Evolutionary conservation across 495 filamentous ascomycete species (phyloP).

Genomic region (Jackrogersella multiformis): DNA sequence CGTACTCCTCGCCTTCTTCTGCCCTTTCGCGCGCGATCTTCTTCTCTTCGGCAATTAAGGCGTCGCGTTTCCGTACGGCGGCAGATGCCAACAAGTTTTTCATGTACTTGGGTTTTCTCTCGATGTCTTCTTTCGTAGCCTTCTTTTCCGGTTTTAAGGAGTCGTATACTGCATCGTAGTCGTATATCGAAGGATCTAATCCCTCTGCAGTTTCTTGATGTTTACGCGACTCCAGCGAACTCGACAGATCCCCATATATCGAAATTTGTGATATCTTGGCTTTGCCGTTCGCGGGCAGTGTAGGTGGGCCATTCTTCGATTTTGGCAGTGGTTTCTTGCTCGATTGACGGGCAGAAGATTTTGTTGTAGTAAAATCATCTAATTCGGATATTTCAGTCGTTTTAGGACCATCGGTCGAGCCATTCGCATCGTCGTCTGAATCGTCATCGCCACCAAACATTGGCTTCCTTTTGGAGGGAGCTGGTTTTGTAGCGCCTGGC

Average conservation of each 20-base stretch:
- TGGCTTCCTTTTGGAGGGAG: slow-evolving; percentile 58
- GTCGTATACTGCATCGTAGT: slow-evolving; percentile 79
- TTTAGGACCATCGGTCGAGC: slow-evolving; percentile 28
- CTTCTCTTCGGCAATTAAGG: slow-evolving; percentile 86
- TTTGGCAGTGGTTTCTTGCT: slow-evolving; percentile 39
- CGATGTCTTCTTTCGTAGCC: slow-evolving; percentile 48
- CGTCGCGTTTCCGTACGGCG: slow-evolving; percentile 87
- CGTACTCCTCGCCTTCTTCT: slow-evolving; percentile 92
- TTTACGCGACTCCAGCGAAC: slow-evolving; percentile 62
- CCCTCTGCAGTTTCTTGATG: slow-evolving; percentile 65
- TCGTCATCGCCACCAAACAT: slow-evolving; percentile 62
- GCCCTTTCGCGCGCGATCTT: slow-evolving; percentile 87
- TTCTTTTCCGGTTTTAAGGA: slow-evolving; percentile 62
- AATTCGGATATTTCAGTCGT: slow-evolving; percentile 46
- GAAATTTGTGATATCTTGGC: slow-evolving; percentile 45
- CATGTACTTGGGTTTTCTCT: slow-evolving; percentile 85
- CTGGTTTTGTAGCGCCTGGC: slow-evolving; percentile 42
- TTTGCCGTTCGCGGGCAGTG: slow-evolving; percentile 47
- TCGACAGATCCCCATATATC: slow-evolving; percentile 65
- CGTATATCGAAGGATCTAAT: slow-evolving; percentile 74
- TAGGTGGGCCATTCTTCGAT: slow-evolving; percentile 35
- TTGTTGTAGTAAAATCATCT: slow-evolving; percentile 45
- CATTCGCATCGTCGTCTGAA: slow-evolving; percentile 53
- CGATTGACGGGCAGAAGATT: slow-evolving; percentile 11
- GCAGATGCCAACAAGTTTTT: slow-evolving; percentile 78